A percentile compares a stretch with the other conserved stretches of the same genome.
Conservation (phyloP, 306 rosid genomes). For the Prinsepia uniflora region DNA sequence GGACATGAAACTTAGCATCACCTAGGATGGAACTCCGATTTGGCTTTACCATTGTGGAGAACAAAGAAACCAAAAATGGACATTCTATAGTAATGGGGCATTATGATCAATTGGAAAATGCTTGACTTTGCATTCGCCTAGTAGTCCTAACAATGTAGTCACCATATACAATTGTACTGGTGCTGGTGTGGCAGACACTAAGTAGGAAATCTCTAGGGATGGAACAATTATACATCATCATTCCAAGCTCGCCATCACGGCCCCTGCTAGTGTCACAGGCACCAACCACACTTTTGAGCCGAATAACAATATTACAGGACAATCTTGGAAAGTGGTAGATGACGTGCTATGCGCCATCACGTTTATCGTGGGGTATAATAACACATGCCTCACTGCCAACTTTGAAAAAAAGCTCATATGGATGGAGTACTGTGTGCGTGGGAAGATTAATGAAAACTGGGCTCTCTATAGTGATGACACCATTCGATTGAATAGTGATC, state of each 20-base stretch:
- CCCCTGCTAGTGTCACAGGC: not conserved
- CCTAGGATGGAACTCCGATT: not conserved
- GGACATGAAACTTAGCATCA: not conserved
- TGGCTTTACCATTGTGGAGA: not conserved
- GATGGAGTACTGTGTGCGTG: not conserved
- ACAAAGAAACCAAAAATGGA: not conserved
- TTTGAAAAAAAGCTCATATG: not conserved
- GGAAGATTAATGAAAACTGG: not conserved
- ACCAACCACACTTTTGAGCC: not conserved
- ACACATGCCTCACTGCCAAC: not conserved
- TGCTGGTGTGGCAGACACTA: not conserved
- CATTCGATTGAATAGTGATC: not conserved
- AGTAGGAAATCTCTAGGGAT: not conserved
- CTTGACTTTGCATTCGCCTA: not conserved
- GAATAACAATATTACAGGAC: not conserved
- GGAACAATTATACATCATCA: not conserved
- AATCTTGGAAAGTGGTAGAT: conserved; percentile 8
- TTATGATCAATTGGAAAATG: not conserved
- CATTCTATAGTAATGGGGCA: not conserved
- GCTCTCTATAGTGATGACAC: conserved; percentile 9
- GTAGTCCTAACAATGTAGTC: not conserved
- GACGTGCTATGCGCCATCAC: not conserved
- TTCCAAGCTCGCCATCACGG: not conserved
- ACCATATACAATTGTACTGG: not conserved
- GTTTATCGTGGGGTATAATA: not conserved